These are phyloP conservation scores for Paragyromitra xinjiangensis DNA, from an alignment of 495 filamentous ascomycete species.

Conservation along the genomic window DNA sequence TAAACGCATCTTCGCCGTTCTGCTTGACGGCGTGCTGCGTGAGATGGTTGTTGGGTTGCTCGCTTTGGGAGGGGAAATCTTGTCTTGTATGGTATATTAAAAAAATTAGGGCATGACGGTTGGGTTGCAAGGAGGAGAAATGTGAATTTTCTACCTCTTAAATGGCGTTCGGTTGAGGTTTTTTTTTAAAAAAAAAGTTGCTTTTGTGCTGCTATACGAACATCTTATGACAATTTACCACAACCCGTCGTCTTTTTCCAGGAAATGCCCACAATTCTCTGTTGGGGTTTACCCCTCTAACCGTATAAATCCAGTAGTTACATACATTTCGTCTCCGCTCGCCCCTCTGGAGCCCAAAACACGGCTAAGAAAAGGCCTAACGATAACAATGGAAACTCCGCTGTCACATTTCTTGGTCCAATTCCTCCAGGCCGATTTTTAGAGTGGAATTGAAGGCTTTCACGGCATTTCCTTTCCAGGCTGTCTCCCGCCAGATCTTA, in stretches of 20 bases:
- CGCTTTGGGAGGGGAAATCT: slow-evolving; percentile 18
- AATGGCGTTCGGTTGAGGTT: slow-evolving; percentile 45
- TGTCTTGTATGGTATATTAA: slow-evolving; percentile 45
- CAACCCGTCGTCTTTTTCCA: slow-evolving; percentile 1
- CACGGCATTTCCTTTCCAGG: no score
- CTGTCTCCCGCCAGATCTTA: no score
- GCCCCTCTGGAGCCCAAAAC: no score
- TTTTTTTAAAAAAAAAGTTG: slow-evolving; percentile 9
- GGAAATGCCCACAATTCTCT: not conserved
- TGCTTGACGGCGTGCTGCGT: slow-evolving; percentile 29
- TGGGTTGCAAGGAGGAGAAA: slow-evolving; percentile 32
- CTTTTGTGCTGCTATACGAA: slow-evolving; percentile 40
- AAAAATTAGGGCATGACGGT: slow-evolving; percentile 38
- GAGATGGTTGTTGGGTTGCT: slow-evolving; percentile 23
- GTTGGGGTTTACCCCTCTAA: no score
- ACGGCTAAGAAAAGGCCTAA: no score
- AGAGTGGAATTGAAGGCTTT: no score
- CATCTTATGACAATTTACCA: slow-evolving; percentile 42
- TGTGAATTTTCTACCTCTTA: slow-evolving; percentile 27
- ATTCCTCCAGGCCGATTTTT: no score
- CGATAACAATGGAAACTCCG: no score
- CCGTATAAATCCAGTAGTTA: no score
- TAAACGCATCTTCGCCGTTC: slow-evolving; percentile 32
- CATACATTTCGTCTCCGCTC: no score
- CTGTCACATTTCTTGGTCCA: no score